phyloP scores from a whole-genome alignment of 257 asterid species.

The Ocimum tenuiflorum region DNA sequence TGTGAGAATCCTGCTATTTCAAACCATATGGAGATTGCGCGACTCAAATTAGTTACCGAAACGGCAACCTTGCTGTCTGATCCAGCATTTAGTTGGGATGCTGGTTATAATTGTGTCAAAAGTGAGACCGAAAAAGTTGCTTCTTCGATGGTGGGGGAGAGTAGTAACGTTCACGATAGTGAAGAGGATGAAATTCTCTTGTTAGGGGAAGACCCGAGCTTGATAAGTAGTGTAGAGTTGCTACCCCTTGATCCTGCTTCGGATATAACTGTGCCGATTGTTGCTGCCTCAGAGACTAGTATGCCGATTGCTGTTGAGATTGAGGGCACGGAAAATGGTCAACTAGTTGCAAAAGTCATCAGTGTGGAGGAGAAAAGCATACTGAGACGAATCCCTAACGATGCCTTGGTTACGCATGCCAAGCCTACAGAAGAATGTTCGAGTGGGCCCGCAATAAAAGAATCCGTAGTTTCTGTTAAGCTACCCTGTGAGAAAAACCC shows the following conservation, averaged over 20 bases:
- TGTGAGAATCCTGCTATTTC: constrained; percentile 46
- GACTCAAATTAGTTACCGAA: constrained; percentile 67
- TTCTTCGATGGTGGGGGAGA: constrained; percentile 20
- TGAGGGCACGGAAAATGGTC: constrained; percentile 57
- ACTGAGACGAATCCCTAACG: constrained; percentile 12
- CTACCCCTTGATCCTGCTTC: constrained; percentile 39
- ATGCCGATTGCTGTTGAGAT: constrained; percentile 77
- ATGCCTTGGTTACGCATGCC: too few species aligned
- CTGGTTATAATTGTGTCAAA: constrained; percentile 9
- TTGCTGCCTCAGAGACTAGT: constrained; percentile 30
- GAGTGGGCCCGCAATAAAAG: constrained; percentile 40
- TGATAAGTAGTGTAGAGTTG: constrained; percentile 33
- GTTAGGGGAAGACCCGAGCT: constrained; percentile 27
- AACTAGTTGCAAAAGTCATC: constrained; percentile 68
- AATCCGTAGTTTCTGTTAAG: constrained; percentile 54
- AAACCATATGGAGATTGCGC: constrained; percentile 53
- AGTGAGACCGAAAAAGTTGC: constrained; percentile 14
- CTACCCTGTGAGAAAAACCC: constrained; percentile 42
- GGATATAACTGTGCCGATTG: constrained; percentile 41
- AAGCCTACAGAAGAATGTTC: constrained; percentile 27
- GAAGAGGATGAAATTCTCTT: constrained; percentile 49
- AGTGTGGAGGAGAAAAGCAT: constrained; percentile 54
- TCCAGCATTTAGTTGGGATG: constrained; percentile 38
- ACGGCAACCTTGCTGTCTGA: constrained; percentile 60
- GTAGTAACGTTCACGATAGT: constrained; percentile 24